These are phyloP conservation scores for Venturia pyrina DNA, from an alignment of 2,329 filamentous ascomycete species.

Conservation along the genomic window DNA sequence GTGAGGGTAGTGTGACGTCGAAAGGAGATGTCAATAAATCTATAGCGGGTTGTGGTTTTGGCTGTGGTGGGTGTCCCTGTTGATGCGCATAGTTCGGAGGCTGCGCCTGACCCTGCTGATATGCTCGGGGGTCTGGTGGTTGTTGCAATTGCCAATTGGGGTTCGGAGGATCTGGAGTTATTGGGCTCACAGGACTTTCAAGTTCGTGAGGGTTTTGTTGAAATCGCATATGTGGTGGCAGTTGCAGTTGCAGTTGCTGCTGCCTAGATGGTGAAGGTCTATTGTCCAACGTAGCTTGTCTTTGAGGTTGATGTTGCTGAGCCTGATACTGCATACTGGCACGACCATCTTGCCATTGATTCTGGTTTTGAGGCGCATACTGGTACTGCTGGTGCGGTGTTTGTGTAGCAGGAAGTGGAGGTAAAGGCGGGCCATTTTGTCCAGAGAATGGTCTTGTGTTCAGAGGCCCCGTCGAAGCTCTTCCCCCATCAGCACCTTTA, in stretches of 20 bases:
- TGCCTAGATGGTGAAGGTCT: conserved; percentile 13
- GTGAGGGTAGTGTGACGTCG: conserved; percentile 46
- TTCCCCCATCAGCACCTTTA: conserved; percentile 3
- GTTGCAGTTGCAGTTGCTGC: neutral
- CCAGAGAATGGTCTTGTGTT: neutral
- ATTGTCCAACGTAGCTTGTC: conserved; percentile 23
- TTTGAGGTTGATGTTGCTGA: neutral
- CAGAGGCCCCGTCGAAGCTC: neutral
- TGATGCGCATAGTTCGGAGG: neutral
- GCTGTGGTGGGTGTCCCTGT: conserved; percentile 16
- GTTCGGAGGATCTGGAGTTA: conserved; percentile 18
- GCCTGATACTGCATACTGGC: neutral
- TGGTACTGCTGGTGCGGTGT: conserved; percentile 1
- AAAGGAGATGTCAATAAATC: conserved; percentile 56
- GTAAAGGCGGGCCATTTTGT: conserved; percentile 6
- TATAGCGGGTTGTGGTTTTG: conserved; percentile 16
- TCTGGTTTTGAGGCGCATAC: neutral
- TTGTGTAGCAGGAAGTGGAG: conserved; percentile 1
- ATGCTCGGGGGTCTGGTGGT: neutral
- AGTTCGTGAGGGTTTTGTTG: conserved; percentile 18
- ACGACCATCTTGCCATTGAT: conserved; percentile 15
- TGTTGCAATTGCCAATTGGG: conserved; percentile 10
- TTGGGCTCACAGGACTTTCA: conserved; percentile 28
- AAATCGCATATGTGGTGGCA: neutral
- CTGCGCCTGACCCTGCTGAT: neutral